These are phyloP conservation scores for Capsicum rhomboideum DNA, from an alignment of 257 asterid genomes.

Conservation along the genomic window DNA sequence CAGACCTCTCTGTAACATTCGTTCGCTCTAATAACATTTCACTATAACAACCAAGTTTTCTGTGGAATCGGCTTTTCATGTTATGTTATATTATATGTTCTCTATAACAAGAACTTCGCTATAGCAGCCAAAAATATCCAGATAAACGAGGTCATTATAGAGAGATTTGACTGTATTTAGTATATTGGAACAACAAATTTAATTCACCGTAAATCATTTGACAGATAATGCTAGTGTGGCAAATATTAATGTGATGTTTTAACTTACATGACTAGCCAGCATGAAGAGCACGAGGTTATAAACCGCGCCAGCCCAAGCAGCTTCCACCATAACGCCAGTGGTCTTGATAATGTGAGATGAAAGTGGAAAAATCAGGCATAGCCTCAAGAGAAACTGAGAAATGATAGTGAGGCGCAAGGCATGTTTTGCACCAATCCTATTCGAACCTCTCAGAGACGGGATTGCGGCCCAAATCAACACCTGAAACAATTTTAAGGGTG, in stretches of 20 bases:
- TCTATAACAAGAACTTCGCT: neutral
- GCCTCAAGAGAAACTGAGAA: constrained; percentile 44
- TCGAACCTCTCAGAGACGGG: constrained; percentile 49
- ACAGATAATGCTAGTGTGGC: neutral
- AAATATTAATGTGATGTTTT: neutral
- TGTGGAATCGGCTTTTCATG: neutral
- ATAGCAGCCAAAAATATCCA: neutral
- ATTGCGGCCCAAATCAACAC: constrained; percentile 54
- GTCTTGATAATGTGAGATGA: constrained; percentile 53
- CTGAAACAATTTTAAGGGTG: constrained; percentile 10
- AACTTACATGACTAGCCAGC: constrained; percentile 72
- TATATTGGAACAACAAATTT: neutral
- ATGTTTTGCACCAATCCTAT: constrained; percentile 35
- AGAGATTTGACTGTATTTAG: no score
- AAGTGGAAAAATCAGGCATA: constrained; percentile 49
- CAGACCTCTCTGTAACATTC: no score
- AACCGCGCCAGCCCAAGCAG: constrained; percentile 81
- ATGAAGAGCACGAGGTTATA: constrained; percentile 55
- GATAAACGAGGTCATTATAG: no score
- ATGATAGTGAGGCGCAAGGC: constrained; percentile 40
- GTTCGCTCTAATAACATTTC: no score
- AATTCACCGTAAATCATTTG: neutral
- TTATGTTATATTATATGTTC: neutral
- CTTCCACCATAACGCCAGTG: constrained; percentile 61
- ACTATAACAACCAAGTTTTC: neutral